Evolutionary conservation across 2,329 filamentous ascomycete species (phyloP).

Genomic region (Microascus cirrosus): DNA sequence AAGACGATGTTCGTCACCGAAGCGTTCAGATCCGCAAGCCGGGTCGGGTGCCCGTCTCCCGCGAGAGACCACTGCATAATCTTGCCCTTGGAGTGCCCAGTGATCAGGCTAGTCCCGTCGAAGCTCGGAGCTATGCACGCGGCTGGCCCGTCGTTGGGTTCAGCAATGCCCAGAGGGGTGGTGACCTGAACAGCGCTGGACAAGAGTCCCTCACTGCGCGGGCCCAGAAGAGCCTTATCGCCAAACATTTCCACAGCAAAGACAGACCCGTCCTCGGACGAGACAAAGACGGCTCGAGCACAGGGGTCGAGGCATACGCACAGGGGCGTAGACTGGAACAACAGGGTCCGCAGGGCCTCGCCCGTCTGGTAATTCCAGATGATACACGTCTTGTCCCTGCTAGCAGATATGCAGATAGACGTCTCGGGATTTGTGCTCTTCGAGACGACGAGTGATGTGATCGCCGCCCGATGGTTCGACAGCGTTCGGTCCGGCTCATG

Average conservation of each 20-base stretch:
- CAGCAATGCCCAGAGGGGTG: slow-evolving; percentile 42
- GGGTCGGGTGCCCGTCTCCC: slow-evolving; percentile 54
- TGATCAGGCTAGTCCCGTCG: slow-evolving; percentile 69
- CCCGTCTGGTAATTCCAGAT: slow-evolving; percentile 87
- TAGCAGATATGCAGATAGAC: slow-evolving; percentile 75
- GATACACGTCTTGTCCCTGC: slow-evolving; percentile 78
- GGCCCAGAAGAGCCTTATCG: slow-evolving; percentile 42
- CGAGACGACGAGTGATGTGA: slow-evolving; percentile 53
- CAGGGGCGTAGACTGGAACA: slow-evolving; percentile 63
- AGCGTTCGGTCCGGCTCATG: slow-evolving; percentile 67
- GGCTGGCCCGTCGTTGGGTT: slow-evolving; percentile 53
- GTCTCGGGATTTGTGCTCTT: slow-evolving; percentile 57
- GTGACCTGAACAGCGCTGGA: slow-evolving; percentile 46
- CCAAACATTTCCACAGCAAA: slow-evolving; percentile 67
- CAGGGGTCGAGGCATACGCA: slow-evolving; percentile 71
- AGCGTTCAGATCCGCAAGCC: slow-evolving; percentile 62
- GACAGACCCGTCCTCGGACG: slow-evolving; percentile 69
- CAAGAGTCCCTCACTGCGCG: slow-evolving; percentile 37
- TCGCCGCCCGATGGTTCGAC: slow-evolving; percentile 62
- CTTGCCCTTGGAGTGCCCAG: slow-evolving; percentile 71
- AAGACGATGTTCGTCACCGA: slow-evolving; percentile 76
- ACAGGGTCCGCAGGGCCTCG: slow-evolving; percentile 65
- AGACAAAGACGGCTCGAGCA: slow-evolving; percentile 70
- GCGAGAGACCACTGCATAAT: slow-evolving; percentile 72
- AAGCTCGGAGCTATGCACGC: slow-evolving; percentile 65